phyloP scores from a whole-genome alignment of 805 yeast species.

The Metschnikowia corniflorae region DNA sequence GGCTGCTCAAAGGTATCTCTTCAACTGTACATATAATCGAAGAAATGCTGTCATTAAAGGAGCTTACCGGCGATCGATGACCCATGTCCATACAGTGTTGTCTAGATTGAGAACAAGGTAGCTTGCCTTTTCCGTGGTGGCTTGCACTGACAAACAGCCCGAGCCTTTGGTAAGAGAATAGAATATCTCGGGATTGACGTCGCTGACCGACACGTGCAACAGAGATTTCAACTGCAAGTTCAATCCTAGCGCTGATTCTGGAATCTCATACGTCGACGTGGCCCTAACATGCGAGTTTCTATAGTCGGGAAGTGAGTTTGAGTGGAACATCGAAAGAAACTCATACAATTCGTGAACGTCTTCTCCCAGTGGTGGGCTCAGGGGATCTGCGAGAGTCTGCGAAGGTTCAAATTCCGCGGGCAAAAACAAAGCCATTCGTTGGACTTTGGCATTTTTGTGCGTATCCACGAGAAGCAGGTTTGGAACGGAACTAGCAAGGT shows the following conservation, averaged over 20 bases:
- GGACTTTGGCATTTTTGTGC: background rate
- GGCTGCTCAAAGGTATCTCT: no score
- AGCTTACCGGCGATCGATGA: background rate
- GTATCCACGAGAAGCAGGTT: background rate
- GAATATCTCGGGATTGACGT: conserved; percentile 7
- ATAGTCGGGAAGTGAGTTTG: conserved; percentile 14
- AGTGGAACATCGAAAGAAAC: conserved; percentile 14
- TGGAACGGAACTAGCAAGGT: background rate
- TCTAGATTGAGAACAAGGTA: conserved; percentile 1
- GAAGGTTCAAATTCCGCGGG: background rate
- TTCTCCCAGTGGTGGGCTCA: background rate
- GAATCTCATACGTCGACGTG: conserved; percentile 11
- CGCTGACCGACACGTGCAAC: background rate
- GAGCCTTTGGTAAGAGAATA: conserved; percentile 3
- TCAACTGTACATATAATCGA: background rate
- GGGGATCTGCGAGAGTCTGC: background rate
- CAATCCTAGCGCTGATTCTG: background rate
- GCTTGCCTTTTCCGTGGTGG: conserved; percentile 5
- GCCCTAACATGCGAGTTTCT: conserved; percentile 11
- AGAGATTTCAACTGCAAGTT: background rate
- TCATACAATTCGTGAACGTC: conserved; percentile 12
- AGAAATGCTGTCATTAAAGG: background rate
- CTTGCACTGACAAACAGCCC: conserved; percentile 9
- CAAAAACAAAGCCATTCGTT: background rate
- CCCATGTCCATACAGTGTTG: conserved; percentile 3